These are phyloP conservation scores for Furcasterigmium furcatum DNA, from an alignment of 2,329 filamentous ascomycete genomes.

Conservation along the genomic window DNA sequence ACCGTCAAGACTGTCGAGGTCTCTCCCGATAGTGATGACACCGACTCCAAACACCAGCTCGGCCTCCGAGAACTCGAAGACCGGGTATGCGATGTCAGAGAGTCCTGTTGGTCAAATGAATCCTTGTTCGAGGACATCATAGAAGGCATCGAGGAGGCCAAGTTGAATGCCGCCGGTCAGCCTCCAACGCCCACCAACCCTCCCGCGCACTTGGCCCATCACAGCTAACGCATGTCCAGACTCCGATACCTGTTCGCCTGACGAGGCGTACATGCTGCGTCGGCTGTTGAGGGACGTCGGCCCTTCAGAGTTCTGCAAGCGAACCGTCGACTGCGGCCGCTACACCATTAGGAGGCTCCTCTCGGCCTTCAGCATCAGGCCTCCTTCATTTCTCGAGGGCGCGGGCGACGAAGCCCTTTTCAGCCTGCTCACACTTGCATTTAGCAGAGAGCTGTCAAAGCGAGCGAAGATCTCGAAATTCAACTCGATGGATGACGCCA, in stretches of 20 bases:
- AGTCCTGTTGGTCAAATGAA: conserved; percentile 58
- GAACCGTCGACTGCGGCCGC: conserved; percentile 64
- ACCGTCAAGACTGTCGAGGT: not conserved
- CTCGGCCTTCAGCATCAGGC: conserved; percentile 77
- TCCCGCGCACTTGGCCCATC: too few species aligned
- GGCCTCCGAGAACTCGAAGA: conserved; percentile 42
- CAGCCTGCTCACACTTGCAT: conserved; percentile 69
- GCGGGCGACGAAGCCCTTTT: conserved; percentile 72
- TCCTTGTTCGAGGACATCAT: conserved; percentile 62
- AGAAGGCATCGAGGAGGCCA: conserved; percentile 51
- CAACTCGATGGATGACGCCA: conserved; percentile 87
- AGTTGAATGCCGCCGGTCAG: conserved; percentile 40
- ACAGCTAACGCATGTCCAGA: too few species aligned
- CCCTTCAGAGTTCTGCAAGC: conserved; percentile 71
- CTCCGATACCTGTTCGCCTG: conserved; percentile 57
- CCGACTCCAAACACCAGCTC: conserved; percentile 19
- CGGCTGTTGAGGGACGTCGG: conserved; percentile 72
- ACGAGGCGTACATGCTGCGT: conserved; percentile 67
- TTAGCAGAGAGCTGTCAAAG: conserved; percentile 77
- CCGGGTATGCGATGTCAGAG: conserved; percentile 46
- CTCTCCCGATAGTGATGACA: not conserved
- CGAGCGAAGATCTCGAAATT: conserved; percentile 75
- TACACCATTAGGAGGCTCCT: conserved; percentile 81
- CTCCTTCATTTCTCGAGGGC: conserved; percentile 71
- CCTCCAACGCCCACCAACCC: conserved; percentile 2